These are phyloP conservation scores for Trichoderma gracile DNA, from an alignment of 2,329 filamentous ascomycete species.

Conservation along the genomic window DNA sequence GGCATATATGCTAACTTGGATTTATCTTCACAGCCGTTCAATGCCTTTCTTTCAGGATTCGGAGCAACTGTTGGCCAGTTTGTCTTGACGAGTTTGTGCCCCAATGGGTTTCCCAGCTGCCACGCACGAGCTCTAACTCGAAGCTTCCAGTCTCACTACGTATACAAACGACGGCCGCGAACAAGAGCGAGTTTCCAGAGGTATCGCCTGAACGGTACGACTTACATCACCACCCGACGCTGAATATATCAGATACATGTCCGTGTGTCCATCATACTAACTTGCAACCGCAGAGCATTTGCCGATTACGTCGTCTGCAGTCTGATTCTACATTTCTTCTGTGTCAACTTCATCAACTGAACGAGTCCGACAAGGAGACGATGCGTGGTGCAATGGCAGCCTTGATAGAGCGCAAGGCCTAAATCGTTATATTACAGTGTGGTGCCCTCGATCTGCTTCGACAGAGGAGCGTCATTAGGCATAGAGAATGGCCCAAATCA, in stretches of 20 bases:
- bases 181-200: conserved; percentile 73
- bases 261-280: conserved; percentile 27
- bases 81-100: conserved; percentile 77
- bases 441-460: background rate
- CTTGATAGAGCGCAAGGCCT: background rate
- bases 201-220: conserved; percentile 78
- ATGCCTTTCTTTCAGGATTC: conserved; percentile 96
- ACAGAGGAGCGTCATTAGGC: background rate
- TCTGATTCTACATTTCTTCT: conserved; percentile 96
- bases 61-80: conserved; percentile 94
- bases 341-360: conserved; percentile 99
- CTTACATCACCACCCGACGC: background rate
- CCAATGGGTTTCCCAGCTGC: no score
- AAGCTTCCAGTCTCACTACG: conserved; percentile 64
- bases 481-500: conserved; percentile 29
- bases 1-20: background rate
- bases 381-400: background rate
- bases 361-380: conserved; percentile 16
- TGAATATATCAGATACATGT: background rate
- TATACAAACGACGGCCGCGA: conserved; percentile 86
- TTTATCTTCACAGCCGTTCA: conserved; percentile 74
- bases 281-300: conserved; percentile 67
- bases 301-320: conserved; percentile 95
- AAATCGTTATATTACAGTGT: background rate
- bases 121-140: conserved; percentile 9